Evolutionary conservation across 495 filamentous ascomycete species (phyloP).

Genomic region (Tuber microsphaerosporum): DNA sequence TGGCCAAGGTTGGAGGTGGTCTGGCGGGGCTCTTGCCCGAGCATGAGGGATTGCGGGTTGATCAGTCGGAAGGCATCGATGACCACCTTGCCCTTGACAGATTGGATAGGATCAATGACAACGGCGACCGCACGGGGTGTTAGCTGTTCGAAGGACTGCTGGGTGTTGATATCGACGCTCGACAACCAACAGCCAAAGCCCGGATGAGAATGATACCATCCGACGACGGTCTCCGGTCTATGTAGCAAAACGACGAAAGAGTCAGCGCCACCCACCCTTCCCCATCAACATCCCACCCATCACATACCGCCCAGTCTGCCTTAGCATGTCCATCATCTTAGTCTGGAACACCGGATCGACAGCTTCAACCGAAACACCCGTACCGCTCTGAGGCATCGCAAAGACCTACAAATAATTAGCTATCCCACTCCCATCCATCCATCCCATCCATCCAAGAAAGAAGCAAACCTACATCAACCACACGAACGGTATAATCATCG

Average conservation of each 20-base stretch:
- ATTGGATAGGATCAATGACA: constrained; percentile 97
- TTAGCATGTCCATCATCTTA: constrained; percentile 99
- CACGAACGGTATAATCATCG: constrained; percentile 95
- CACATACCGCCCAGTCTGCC: constrained; percentile 85
- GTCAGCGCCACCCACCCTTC: constrained; percentile 1
- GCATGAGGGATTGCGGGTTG: constrained; percentile 96
- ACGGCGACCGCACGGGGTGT: constrained; percentile 93
- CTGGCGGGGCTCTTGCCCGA: constrained; percentile 96
- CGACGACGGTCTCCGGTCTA: constrained; percentile 92
- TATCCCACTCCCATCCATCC: neutral
- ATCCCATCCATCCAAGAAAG: neutral
- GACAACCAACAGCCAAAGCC: constrained; percentile 99
- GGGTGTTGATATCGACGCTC: constrained; percentile 97
- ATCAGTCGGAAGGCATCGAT: constrained; percentile 99
- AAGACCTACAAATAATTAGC: constrained; percentile 48
- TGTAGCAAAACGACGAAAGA: constrained; percentile 22
- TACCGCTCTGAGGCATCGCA: constrained; percentile 99
- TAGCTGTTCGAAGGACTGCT: constrained; percentile 97
- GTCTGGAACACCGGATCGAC: constrained; percentile 96
- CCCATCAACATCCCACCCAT: constrained; percentile 10
- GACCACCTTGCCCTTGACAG: constrained; percentile 98
- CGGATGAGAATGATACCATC: constrained; percentile 99
- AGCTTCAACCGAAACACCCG: constrained; percentile 94
- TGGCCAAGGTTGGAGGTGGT: constrained; percentile 96
- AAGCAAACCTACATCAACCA: constrained; percentile 65